Evolutionary conservation across 345 rosid genomes (phyloP), one percentile per base, ranked within the genome.

Genomic region (Brassica nigra): DNA sequence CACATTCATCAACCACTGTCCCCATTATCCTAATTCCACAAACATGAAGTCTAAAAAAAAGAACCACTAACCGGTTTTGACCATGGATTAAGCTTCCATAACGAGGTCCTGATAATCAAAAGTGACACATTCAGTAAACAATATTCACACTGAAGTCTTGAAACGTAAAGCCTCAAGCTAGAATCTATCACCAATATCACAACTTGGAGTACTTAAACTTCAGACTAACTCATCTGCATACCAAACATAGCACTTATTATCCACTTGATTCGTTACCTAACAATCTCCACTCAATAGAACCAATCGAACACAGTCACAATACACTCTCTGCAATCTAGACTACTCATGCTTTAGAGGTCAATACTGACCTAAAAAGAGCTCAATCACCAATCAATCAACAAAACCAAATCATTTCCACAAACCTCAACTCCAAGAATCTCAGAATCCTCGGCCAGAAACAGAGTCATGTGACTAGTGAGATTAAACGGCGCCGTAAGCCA

Each of bases 401-500:
- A 23, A 23, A 23, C 27, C 27, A 23, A 23, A 23, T 23, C 27
- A 1, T 1, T 34, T 34, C 8, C 14, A 79, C 83, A 52, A 30
- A 92, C 99, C 99, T 90, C 74, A 73, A 95, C 65, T 1, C 86
- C 99, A 52, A 95, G 95, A 72, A 95, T 89, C 82, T 90, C 97
- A 42, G 92, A 88, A 82, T 87, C 93, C 77, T 91, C 89, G 15
- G 95, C 93, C 33, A 95, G 97, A 73, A 95, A 95, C 44, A 95
- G 78, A 59, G 99, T 95, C 89, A 95, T 88, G 65, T 91, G 92
- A 68, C 99, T 95, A 7, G 98, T 91, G 42, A 92, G 91, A 81
- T 95, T 95, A 84, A 95, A 95, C 57, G 99, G 99, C n/a, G 93
- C 94, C 66, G 99, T 91, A 1, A 95, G 89, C 99, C 99, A 95